Conservation (phyloP, 257 asterid species). For the Thymus mandschuricus region DNA sequence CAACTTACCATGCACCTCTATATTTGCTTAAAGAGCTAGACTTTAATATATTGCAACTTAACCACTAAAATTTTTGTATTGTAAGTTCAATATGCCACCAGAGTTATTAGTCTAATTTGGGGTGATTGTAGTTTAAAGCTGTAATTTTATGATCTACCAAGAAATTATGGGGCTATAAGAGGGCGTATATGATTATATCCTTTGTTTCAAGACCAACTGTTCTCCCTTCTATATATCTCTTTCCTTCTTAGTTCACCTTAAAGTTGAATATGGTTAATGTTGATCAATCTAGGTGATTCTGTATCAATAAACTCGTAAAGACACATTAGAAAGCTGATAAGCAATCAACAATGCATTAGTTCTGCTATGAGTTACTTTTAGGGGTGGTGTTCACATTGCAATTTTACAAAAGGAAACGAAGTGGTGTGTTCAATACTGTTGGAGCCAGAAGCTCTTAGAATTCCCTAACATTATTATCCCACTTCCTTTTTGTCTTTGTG, state of each 20-base stretch:
- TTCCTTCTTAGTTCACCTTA: neutral
- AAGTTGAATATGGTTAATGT: neutral
- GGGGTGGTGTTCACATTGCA: too few relatives aligned
- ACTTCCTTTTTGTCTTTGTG: too few relatives aligned
- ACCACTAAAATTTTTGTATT: neutral
- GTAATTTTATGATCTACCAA: neutral
- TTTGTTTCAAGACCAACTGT: neutral
- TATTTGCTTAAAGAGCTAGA: neutral
- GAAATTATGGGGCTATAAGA: neutral
- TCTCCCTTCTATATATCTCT: neutral
- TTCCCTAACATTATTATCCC: too few relatives aligned
- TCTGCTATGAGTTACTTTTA: neutral
- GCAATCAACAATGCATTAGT: neutral
- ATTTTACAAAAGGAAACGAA: too few relatives aligned
- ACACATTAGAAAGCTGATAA: neutral
- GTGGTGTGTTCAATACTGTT: too few relatives aligned
- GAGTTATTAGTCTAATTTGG: neutral
- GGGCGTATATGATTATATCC: neutral
- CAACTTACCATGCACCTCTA: neutral
- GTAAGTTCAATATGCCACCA: neutral
- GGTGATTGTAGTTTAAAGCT: neutral
- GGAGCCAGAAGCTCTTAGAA: too few relatives aligned
- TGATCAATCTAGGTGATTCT: neutral
- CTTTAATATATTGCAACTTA: neutral
- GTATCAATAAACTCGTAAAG: neutral